Percentiles rank a stretch among this genome's conserved stretches.
These are phyloP conservation scores for Agrocybe pediades DNA, from an alignment of 768 basidiomycete genomes.

Conservation along the genomic window DNA sequence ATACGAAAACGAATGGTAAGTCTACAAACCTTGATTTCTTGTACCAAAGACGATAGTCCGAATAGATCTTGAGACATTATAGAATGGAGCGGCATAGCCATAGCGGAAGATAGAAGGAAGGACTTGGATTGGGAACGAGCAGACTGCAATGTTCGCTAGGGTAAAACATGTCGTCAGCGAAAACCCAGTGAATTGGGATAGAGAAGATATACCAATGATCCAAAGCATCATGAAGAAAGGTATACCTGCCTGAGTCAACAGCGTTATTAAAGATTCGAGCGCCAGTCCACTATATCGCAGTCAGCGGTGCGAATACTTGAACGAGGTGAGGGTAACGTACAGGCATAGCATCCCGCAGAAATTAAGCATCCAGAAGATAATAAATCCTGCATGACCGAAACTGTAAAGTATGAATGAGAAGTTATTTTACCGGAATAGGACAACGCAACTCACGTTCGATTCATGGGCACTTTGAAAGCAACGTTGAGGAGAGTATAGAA, in stretches of 20 bases:
- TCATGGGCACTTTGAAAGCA: conserved; percentile 60
- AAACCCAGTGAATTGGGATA: background rate
- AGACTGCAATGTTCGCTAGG: conserved; percentile 59
- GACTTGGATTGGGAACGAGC: conserved; percentile 51
- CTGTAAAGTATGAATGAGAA: conserved; percentile 15
- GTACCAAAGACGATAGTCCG: conserved; percentile 61
- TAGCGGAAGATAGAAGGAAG: conserved; percentile 57
- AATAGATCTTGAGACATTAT: conserved; percentile 57
- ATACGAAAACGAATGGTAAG: background rate
- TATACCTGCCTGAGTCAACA: conserved; percentile 53
- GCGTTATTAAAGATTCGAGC: conserved; percentile 57
- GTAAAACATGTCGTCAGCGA: background rate
- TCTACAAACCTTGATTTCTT: conserved; percentile 49
- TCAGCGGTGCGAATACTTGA: background rate
- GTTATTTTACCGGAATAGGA: background rate
- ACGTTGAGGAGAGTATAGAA: conserved; percentile 58
- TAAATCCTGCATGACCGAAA: conserved; percentile 54
- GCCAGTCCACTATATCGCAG: conserved; percentile 52
- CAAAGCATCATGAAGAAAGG: conserved; percentile 64
- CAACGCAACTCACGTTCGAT: conserved; percentile 29
- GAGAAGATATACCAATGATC: conserved; percentile 67
- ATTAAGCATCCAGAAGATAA: conserved; percentile 72
- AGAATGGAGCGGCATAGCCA: conserved; percentile 66
- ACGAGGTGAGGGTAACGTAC: conserved; percentile 29
- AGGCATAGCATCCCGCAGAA: conserved; percentile 59